A percentile compares a stretch with the other conserved stretches of the same genome.
These are phyloP conservation scores for Coccinonectria pachysandricola DNA, from an alignment of 2,329 filamentous ascomycete genomes.

Conservation along the genomic window DNA sequence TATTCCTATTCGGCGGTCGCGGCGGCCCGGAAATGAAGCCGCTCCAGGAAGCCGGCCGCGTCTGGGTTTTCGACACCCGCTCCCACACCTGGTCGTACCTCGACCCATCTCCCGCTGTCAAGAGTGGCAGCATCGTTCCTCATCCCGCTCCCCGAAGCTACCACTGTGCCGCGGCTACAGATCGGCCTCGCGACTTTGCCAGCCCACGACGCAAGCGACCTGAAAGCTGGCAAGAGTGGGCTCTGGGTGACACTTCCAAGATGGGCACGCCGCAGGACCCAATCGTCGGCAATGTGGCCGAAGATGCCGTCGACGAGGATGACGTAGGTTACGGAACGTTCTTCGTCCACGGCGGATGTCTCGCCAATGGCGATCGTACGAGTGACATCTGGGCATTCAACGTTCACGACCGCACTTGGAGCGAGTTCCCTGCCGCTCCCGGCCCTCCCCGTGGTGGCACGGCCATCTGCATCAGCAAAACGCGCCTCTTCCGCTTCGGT, in stretches of 20 bases:
- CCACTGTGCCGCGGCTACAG: constrained; percentile 50
- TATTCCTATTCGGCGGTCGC: constrained; percentile 76
- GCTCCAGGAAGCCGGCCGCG: constrained; percentile 60
- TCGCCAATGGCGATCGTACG: constrained; percentile 48
- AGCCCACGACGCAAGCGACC: constrained; percentile 24
- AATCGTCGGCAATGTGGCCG: constrained; percentile 46
- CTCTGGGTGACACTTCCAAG: constrained; percentile 41
- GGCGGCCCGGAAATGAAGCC: constrained; percentile 58
- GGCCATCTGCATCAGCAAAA: constrained; percentile 52
- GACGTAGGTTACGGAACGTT: constrained; percentile 56
- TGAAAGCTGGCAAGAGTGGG: constrained; percentile 45
- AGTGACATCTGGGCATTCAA: constrained; percentile 73
- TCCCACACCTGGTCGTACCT: constrained; percentile 55
- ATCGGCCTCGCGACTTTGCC: constrained; percentile 44
- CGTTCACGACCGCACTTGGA: constrained; percentile 54
- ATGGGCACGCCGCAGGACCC: constrained; percentile 50
- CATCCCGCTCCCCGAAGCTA: constrained; percentile 59
- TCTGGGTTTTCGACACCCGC: constrained; percentile 67
- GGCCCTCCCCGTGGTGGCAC: constrained; percentile 57
- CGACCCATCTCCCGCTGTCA: constrained; percentile 41
- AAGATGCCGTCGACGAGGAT: constrained; percentile 48
- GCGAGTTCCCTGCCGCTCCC: constrained; percentile 55
- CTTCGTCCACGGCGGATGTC: constrained; percentile 67
- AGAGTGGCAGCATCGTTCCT: constrained; percentile 27
- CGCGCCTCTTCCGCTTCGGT: constrained; percentile 66